Percentiles rank a stretch among this genome's conserved stretches.
These are phyloP conservation scores for Strobilomyces echinocephalus DNA, from an alignment of 768 basidiomycete species.

Conservation along the genomic window DNA sequence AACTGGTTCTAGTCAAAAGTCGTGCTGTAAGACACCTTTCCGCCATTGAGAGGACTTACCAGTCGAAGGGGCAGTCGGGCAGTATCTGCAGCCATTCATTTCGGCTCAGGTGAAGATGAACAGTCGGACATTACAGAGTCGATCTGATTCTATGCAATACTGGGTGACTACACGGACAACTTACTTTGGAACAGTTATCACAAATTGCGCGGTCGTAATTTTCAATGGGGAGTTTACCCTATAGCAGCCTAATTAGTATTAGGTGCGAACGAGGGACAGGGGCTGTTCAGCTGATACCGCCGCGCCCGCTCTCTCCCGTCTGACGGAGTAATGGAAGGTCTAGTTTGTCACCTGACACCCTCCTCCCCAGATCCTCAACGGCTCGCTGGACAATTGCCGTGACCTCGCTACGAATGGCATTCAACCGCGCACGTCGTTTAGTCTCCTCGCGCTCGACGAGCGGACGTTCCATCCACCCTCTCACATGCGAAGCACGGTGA, in stretches of 20 bases:
- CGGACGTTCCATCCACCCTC: slow-evolving; percentile 14
- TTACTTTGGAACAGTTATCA: no score
- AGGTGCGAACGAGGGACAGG: not conserved
- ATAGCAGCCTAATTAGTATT: not conserved
- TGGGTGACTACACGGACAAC: no score
- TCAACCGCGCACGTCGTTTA: slow-evolving; percentile 26
- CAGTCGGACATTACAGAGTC: no score
- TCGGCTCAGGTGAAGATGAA: no score
- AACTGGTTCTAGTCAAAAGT: no score
- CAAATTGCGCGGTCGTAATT: not conserved
- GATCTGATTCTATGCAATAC: no score
- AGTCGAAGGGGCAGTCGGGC: no score
- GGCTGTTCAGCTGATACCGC: not conserved
- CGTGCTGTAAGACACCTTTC: no score
- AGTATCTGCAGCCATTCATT: no score
- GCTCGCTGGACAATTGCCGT: slow-evolving; percentile 49
- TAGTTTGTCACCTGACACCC: slow-evolving; percentile 41
- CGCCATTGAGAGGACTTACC: no score
- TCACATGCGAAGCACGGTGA: not conserved
- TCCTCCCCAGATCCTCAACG: slow-evolving; percentile 51
- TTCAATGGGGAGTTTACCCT: not conserved
- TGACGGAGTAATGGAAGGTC: slow-evolving; percentile 1
- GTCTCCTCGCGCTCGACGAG: slow-evolving; percentile 5
- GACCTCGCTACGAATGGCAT: slow-evolving; percentile 46
- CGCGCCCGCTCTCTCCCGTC: not conserved